Base-by-base conservation (phyloP, 352 stramenopile species). In the Elongisporangium undulatum region DNA sequence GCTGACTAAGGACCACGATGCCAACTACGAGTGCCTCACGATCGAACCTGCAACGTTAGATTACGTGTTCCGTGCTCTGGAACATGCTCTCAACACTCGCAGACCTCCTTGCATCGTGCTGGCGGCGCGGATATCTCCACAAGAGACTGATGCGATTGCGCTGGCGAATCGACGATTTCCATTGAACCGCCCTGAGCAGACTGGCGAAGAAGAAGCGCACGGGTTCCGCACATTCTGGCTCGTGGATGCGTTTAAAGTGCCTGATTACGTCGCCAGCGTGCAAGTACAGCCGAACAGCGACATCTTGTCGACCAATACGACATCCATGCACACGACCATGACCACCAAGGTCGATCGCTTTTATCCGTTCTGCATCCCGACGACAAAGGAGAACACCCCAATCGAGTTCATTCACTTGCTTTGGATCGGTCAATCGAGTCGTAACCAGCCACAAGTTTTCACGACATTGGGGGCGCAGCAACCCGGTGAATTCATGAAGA, bases 331-430 rank as follows among this genome's bases (percentile, higher is more conserved):
- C 62, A 55, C 82, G 12, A 95, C 92, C 1, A 62, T 90, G 39
- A 97, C 89, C 15, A 97, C 92, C 4, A 80, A 83, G 15, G 90
- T 86, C 3, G 92, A 97, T 56, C 75, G 79, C 1, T 87, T 73
- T 10, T 98, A 98, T 61, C 92, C 91, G 20, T 98, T 98, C 58
- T 97, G 92, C 59, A 79, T 97, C 53, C 79, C 93, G 12, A 97
- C 90, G 15, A 98, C 90, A 10, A 78, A 90, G 20, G 84, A 91
- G 59, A 97, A 97, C 67, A 97, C 90, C 6, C 93, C 89, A 6
- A 80, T 97, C 10, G 92, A 98, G 79, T 97, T 93, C 56, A 97
- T 97, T 51, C 89, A 98, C 62, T 62, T 98, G 45, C 77, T 98
- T 0, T 93, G 92, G 63, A 85, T 95, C 49, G 87, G 88, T 8